Conservation (phyloP, 345 rosid genomes). For the Sapria himalayana region DNA sequence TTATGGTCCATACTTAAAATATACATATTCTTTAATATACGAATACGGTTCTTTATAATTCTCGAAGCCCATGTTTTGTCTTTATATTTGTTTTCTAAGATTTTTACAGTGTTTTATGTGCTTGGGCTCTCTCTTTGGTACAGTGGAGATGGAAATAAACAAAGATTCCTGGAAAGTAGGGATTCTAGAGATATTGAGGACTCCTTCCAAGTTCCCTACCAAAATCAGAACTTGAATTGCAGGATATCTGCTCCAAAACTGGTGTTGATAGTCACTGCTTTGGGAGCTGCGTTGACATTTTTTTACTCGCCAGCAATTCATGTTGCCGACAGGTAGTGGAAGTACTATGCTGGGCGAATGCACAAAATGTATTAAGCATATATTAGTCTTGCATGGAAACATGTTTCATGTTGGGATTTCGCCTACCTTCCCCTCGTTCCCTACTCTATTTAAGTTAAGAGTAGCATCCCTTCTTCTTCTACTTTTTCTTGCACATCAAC, state of each 20-base stretch:
- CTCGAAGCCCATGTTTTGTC: no score
- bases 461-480: not conserved
- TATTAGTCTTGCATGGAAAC: slow-evolving; percentile 17
- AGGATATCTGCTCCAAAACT: slow-evolving; percentile 25
- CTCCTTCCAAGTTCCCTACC: slow-evolving; percentile 31
- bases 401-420: slow-evolving; percentile 8
- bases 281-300: slow-evolving; percentile 40
- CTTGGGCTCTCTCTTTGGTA: slow-evolving; percentile 3
- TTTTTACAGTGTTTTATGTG: slow-evolving; percentile 1
- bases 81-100: no score
- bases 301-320: slow-evolving; percentile 40
- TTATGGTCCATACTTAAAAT: no score
- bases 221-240: slow-evolving; percentile 37
- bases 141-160: slow-evolving; percentile 41
- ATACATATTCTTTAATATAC: no score
- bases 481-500: not conserved
- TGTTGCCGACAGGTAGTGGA: no score
- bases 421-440: slow-evolving; percentile 11
- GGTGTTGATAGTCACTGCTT: slow-evolving; percentile 28
- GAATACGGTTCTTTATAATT: no score
- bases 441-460: no score
- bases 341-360: no score
- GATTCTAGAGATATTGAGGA: slow-evolving; percentile 42
- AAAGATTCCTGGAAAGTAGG: slow-evolving; percentile 25
- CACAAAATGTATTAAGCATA: no score